phyloP scores from a whole-genome alignment of 306 rosid species.

The Nissolia schottii region DNA sequence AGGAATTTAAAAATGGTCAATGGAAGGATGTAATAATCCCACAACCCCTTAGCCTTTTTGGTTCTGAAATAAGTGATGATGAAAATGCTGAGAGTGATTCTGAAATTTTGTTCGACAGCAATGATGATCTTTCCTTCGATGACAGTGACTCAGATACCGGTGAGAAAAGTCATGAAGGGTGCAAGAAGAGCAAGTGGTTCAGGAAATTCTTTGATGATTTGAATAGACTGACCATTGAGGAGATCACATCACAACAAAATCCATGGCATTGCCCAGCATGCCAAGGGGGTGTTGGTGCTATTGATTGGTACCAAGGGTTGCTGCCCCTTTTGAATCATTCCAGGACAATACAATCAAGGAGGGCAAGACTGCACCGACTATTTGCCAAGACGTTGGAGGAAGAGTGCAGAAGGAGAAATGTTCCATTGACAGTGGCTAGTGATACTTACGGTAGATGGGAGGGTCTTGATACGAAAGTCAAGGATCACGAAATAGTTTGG shows the following conservation, averaged over 20 bases:
- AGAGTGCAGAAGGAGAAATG: conserved; percentile 34
- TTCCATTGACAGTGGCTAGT: conserved; percentile 10
- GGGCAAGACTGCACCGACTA: conserved; percentile 42
- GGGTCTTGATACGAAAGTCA: conserved; percentile 37
- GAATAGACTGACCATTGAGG: conserved; percentile 22
- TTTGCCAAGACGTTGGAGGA: conserved; percentile 47
- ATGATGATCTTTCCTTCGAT: conserved; percentile 38
- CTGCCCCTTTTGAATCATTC: conserved; percentile 50
- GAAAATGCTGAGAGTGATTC: conserved; percentile 27
- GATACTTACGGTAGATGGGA: conserved; percentile 43
- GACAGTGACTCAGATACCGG: conserved; percentile 36
- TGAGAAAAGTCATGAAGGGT: conserved; percentile 28
- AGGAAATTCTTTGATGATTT: conserved; percentile 32
- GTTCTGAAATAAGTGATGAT: neutral
- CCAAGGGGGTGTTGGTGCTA: conserved; percentile 46
- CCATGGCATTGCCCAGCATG: conserved; percentile 60
- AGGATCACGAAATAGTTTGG: conserved; percentile 57
- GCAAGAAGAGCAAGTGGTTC: conserved; percentile 47
- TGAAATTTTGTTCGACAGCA: conserved; percentile 35
- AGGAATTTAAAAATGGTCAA: neutral
- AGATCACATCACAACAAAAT: conserved; percentile 23
- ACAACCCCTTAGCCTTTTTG: neutral
- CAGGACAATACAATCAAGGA: conserved; percentile 35
- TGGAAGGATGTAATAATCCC: neutral
- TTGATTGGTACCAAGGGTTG: conserved; percentile 55